Evolutionary conservation across 805 yeast species (phyloP), one percentile per base, ranked within the genome.

Genomic region (Candida jianshihensis): DNA sequence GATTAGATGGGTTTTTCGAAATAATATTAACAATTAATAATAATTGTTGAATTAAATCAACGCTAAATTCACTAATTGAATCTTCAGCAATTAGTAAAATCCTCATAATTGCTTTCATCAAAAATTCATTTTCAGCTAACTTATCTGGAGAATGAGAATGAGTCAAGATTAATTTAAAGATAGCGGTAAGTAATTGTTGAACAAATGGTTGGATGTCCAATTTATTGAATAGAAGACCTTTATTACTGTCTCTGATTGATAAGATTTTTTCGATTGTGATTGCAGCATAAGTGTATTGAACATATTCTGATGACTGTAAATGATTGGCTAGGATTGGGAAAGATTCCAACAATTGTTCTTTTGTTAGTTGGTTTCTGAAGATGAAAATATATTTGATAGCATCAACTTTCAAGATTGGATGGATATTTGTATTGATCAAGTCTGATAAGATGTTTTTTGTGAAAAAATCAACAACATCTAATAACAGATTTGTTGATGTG

Each of bases 201-300:
- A 75, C 68, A 35, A 80, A 70, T 2, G 80, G 73, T 22, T 75
- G 70, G 17, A 94, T 66, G 59, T 92, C 98, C 9, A 56, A 51
- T 54, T 86, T 86, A 48, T 67, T 70, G 55, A 92, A 88, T 40
- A 90, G 66, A 17, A 78, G 69, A 11, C 59, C 63, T 32, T 75
- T 68, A n/a, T 70, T 60, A 17, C 52, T 48, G 48, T 74, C 76
- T 43, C 92, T 76, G 58, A 90, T 74, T 1, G 95, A 76, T 36
- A 92, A 66, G 35, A 92, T 78, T 48, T 86, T 80, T 57, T 92
- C 98, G 42, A 90, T 77, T 2, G 97, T 88, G 39, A 92, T 81
- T 1, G 98, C 89, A 1, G 97, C 78, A 53, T 89, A 92, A 0
- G 98, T 89, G 59, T 84, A 86, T 16, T 90, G 94, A 24, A 88